Evolutionary conservation across 768 basidiomycete species (phyloP).

Genomic region (Neoboletus brunneissimus): DNA sequence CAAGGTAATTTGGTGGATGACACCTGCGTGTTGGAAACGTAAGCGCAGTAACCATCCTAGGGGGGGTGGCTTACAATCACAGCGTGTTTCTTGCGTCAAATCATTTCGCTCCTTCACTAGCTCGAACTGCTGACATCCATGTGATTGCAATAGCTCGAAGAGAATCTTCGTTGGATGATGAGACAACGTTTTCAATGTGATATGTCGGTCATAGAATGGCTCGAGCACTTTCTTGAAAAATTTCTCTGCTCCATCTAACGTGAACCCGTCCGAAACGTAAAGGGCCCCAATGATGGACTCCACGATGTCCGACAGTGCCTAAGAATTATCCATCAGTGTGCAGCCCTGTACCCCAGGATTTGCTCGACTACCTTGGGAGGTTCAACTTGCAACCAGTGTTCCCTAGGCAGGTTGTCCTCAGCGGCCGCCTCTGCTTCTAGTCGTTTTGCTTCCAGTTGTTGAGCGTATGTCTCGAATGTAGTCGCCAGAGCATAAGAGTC

Average conservation of each 20-base stretch:
- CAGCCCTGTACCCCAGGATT: neutral
- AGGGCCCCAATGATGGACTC: slow-evolving; percentile 80
- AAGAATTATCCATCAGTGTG: slow-evolving; percentile 5
- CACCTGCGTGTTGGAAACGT: slow-evolving; percentile 41
- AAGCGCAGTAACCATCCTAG: slow-evolving; percentile 11
- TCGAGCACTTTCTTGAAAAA: slow-evolving; percentile 67
- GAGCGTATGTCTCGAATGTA: slow-evolving; percentile 53
- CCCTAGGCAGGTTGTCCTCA: slow-evolving; percentile 55
- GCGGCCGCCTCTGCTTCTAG: slow-evolving; percentile 47
- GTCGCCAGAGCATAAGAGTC: slow-evolving; percentile 51
- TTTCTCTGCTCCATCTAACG: slow-evolving; percentile 54
- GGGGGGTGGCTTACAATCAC: slow-evolving; percentile 46
- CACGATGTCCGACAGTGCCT: slow-evolving; percentile 78
- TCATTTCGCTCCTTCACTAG: slow-evolving; percentile 50
- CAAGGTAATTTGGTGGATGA: slow-evolving; percentile 64
- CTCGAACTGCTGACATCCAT: slow-evolving; percentile 66
- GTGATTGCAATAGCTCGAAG: slow-evolving; percentile 68
- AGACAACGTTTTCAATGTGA: slow-evolving; percentile 68
- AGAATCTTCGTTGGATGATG: slow-evolving; percentile 76
- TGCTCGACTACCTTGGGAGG: slow-evolving; percentile 63
- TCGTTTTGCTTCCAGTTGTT: slow-evolving; percentile 44
- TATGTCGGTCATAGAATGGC: slow-evolving; percentile 77
- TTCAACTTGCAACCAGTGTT: slow-evolving; percentile 77
- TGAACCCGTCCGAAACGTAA: slow-evolving; percentile 73
- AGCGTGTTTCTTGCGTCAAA: slow-evolving; percentile 37